Base-by-base conservation (phyloP, 352 stramenopile genomes). In the Phytophthora quininea region DNA sequence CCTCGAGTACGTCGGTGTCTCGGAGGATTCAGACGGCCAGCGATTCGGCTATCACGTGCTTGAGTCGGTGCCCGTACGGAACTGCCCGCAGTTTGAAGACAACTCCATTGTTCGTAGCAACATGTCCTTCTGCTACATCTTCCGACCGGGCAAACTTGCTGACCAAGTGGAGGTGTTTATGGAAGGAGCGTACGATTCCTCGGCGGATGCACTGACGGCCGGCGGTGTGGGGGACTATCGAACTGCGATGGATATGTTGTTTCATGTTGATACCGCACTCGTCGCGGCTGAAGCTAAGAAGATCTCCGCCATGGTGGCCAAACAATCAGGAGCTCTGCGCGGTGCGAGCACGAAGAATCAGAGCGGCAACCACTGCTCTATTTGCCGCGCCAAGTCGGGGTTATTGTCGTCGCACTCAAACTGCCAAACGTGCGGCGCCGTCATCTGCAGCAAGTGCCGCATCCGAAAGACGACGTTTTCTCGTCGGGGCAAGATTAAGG, bases 391-490 rank as follows among this genome's bases (percentile, higher is more conserved):
- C 31, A 92, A 90, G 58, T 71, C 77, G 0, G 70, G 73, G 0
- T 58, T 93, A 35, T 51, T 91, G 53, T 87, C 79, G 10, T 88
- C 77, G 10, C 81, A 87, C 54, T 45, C 79, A 2, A 74, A 70
- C 61, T 89, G 79, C 58, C 76, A 93, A 58, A 85, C 79, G 8
- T 93, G 86, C 42, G 83, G 83, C n/a, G 73, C 69, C 19, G 79
- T 90, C 31, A 87, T 92, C 45, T 93, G 86, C 69, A 83, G 69
- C 57, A 93, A 91, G 65, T 93, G 86, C 57, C 78, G 79, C 7
- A 75, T 93, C 45, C 83, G 81, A 19, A 90, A 89, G 63, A 58
- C 76, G 35, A 84, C 79, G 2, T 82, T 90, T 53, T 77, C 69
- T 7, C 79, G 76, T 30, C 69, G 74, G 31, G 80, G 83, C 50